phyloP scores from a whole-genome alignment of 352 stramenopile species.

The Globisporangium alternatum region DNA sequence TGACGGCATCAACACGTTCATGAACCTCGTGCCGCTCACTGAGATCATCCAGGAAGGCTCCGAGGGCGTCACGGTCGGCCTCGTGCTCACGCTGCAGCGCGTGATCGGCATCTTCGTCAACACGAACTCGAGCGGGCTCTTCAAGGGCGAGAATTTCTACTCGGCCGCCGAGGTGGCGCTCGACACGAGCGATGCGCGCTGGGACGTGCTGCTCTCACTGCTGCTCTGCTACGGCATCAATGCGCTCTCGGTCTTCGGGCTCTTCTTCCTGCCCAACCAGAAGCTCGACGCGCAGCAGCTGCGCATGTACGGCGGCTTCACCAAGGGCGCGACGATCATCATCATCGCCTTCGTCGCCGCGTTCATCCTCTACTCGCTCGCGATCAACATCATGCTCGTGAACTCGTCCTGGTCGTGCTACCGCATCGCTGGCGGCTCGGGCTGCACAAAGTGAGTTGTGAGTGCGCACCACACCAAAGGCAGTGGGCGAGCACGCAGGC shows the following conservation, averaged over 20 bases:
- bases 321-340: conserved; percentile 14
- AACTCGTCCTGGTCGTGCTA: conserved; percentile 25
- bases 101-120: conserved; percentile 29
- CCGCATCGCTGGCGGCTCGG: conserved; percentile 1
- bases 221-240: conserved; percentile 35
- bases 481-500: neutral
- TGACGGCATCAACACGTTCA: conserved; percentile 32
- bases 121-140: conserved; percentile 28
- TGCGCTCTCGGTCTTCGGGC: conserved; percentile 20
- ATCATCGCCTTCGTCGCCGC: conserved; percentile 6
- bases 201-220: conserved; percentile 25
- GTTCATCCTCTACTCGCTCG: neutral
- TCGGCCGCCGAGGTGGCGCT: conserved; percentile 7
- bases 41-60: conserved; percentile 34
- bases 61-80: conserved; percentile 23
- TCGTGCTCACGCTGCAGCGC: conserved; percentile 26
- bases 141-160: conserved; percentile 28
- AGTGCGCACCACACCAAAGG: too few species aligned
- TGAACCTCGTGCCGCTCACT: conserved; percentile 39
- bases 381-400: conserved; percentile 1
- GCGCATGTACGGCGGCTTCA: conserved; percentile 71
- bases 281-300: conserved; percentile 73
- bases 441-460: conserved; percentile 16
- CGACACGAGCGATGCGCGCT: conserved; percentile 18
- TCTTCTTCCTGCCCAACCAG: conserved; percentile 40